Percentiles rank a stretch among this genome's conserved stretches.
Evolutionary conservation across 805 yeast genomes (phyloP).

Genomic region (Sporopachydermia lactativora): DNA sequence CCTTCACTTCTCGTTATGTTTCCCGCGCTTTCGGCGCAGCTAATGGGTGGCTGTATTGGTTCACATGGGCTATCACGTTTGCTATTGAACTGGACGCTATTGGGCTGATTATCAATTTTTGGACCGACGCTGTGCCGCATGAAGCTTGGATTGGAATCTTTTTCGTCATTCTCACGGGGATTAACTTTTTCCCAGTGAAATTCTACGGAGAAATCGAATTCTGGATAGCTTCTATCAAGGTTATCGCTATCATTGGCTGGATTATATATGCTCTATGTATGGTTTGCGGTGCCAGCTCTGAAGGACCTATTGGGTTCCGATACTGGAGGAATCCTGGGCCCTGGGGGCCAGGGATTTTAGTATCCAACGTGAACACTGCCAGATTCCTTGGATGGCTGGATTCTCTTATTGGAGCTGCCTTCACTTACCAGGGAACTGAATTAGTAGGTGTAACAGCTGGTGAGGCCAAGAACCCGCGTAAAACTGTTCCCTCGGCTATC

Average conservation of each 20-base stretch:
- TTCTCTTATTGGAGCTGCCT: conserved; percentile 60
- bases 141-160: conserved; percentile 64
- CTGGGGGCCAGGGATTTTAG: conserved; percentile 52
- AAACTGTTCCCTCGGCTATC: conserved; percentile 58
- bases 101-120: conserved; percentile 45
- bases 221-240: conserved; percentile 57
- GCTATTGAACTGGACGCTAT: conserved; percentile 62
- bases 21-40: conserved; percentile 65
- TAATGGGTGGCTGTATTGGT: conserved; percentile 63
- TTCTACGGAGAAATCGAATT: conserved; percentile 66
- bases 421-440: conserved; percentile 72
- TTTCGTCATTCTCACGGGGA: conserved; percentile 36
- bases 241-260: conserved; percentile 59
- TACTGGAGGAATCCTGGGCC: conserved; percentile 75
- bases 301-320: conserved; percentile 65
- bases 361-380: conserved; percentile 33
- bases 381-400: conserved; percentile 58
- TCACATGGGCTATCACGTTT: conserved; percentile 64
- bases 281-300: conserved; percentile 61
- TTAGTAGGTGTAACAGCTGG: conserved; percentile 65
- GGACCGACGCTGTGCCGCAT: conserved; percentile 58
- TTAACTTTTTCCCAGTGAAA: conserved; percentile 54
- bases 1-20: conserved; percentile 52
- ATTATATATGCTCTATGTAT: conserved; percentile 49
- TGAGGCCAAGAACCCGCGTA: conserved; percentile 57